Evolutionary conservation across 768 basidiomycete species (phyloP).

Genomic region (Termitomyces sp.): DNA sequence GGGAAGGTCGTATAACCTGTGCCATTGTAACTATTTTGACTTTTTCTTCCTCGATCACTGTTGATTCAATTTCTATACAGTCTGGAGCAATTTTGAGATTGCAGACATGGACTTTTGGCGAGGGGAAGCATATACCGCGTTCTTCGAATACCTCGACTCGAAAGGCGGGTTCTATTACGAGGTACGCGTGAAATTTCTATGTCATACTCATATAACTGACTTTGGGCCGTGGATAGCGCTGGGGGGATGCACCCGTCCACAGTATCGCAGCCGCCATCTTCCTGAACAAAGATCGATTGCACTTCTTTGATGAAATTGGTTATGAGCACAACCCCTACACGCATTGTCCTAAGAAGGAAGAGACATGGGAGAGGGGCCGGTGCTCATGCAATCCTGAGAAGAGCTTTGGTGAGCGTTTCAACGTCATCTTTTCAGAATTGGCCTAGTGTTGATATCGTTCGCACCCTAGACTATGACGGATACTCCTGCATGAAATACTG

Average conservation of each 20-base stretch:
- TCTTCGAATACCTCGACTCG: slow-evolving; percentile 62
- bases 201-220: slow-evolving; percentile 29
- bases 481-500: slow-evolving; percentile 42
- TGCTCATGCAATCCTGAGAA: slow-evolving; percentile 60
- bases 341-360: slow-evolving; percentile 54
- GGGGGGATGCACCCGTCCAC: slow-evolving; percentile 89
- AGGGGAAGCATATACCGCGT: slow-evolving; percentile 55
- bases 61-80: slow-evolving; percentile 19
- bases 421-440: neutral
- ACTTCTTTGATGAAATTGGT: slow-evolving; percentile 83
- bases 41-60: slow-evolving; percentile 26
- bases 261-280: slow-evolving; percentile 79
- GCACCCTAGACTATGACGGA: slow-evolving; percentile 34
- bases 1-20: slow-evolving; percentile 44
- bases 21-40: slow-evolving; percentile 56
- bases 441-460: neutral
- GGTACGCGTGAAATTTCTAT: slow-evolving; percentile 35
- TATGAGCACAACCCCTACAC: slow-evolving; percentile 78
- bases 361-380: slow-evolving; percentile 45
- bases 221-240: slow-evolving; percentile 49
- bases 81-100: slow-evolving; percentile 76
- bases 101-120: slow-evolving; percentile 68
- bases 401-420: slow-evolving; percentile 54
- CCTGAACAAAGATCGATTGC: slow-evolving; percentile 63
- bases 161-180: slow-evolving; percentile 72